A percentile compares a stretch with the other conserved stretches of the same genome.
Evolutionary conservation across 306 rosid genomes (phyloP).

Genomic region (Datisca glomerata): DNA sequence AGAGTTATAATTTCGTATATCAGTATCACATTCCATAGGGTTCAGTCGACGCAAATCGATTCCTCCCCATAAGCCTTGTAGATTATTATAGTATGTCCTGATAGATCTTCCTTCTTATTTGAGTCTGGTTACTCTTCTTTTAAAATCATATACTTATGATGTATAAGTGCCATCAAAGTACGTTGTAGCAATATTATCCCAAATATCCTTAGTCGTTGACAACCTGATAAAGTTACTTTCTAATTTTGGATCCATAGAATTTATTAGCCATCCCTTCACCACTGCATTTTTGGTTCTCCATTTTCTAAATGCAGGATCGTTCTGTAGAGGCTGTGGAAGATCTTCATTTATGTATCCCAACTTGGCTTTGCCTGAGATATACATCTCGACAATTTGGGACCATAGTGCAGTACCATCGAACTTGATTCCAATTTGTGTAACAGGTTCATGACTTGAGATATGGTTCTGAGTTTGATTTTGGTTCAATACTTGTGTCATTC

Average conservation of each 20-base stretch:
- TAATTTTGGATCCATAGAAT: background rate
- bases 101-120: no score
- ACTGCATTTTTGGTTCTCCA: background rate
- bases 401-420: no score
- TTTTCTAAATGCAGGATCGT: background rate
- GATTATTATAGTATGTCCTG: conserved; percentile 2
- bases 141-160: conserved; percentile 6
- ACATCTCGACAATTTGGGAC: no score
- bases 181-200: conserved; percentile 3
- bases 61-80: conserved; percentile 2
- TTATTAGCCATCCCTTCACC: background rate
- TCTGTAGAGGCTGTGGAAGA: background rate
- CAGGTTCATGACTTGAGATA: no score
- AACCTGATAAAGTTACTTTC: background rate
- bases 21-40: conserved; percentile 1
- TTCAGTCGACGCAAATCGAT: background rate
- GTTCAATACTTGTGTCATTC: no score
- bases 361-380: no score
- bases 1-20: background rate
- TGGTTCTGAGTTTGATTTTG: no score
- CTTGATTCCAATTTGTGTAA: no score
- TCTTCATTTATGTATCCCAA: conserved; percentile 4
- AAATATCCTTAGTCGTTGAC: background rate
- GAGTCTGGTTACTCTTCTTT: conserved; percentile 8
- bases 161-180: conserved; percentile 1